These are phyloP conservation scores for Petunia axillaris DNA, from an alignment of 257 asterid genomes.

Conservation along the genomic window DNA sequence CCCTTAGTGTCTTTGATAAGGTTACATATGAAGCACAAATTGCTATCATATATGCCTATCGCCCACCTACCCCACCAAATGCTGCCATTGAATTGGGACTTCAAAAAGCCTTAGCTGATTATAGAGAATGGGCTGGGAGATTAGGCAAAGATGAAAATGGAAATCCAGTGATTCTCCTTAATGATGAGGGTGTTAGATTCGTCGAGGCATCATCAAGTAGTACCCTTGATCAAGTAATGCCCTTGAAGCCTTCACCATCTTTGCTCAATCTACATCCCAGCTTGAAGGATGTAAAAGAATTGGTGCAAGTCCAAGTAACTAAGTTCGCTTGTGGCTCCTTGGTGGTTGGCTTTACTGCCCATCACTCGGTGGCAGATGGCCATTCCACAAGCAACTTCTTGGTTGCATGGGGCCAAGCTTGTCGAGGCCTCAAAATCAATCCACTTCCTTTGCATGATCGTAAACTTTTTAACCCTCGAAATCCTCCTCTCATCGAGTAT, in stretches of 20 bases:
- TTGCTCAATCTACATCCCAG: conserved; percentile 63
- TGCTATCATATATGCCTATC: conserved; percentile 69
- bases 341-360: conserved; percentile 73
- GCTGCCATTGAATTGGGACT: conserved; percentile 55
- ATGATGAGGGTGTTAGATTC: conserved; percentile 70
- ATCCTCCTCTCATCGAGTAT: conserved; percentile 49
- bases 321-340: conserved; percentile 77
- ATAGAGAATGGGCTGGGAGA: conserved; percentile 79
- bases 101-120: conserved; percentile 52
- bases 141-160: conserved; percentile 48
- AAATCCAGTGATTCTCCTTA: conserved; percentile 49
- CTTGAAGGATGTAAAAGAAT: conserved; percentile 52
- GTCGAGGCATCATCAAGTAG: conserved; percentile 69
- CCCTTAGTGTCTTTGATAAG: conserved; percentile 71
- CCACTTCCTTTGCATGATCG: conserved; percentile 63
- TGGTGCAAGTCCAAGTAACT: conserved; percentile 74
- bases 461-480: conserved; percentile 51
- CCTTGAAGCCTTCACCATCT: conserved; percentile 50
- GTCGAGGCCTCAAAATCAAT: conserved; percentile 45
- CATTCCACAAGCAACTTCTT: conserved; percentile 64
- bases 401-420: conserved; percentile 82
- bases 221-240: conserved; percentile 46
- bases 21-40: conserved; percentile 64
- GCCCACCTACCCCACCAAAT: conserved; percentile 66
- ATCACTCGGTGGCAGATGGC: conserved; percentile 74